A percentile compares a stretch with the other conserved stretches of the same genome.
phyloP scores from a whole-genome alignment of 805 yeast species.

The Candida silvatica region DNA sequence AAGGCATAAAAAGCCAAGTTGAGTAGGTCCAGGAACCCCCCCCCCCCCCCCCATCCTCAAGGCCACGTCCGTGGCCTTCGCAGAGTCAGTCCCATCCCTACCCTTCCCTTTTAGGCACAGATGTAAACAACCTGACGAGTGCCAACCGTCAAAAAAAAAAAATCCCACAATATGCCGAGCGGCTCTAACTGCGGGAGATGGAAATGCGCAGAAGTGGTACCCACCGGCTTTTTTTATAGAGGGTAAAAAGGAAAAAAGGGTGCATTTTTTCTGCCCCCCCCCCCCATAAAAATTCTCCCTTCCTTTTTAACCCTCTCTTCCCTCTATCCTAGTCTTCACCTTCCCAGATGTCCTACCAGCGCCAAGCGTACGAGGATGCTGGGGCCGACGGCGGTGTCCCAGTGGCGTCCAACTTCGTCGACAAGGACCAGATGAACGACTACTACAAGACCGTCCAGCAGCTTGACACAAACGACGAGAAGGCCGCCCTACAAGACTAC shows the following conservation, averaged over 20 bases:
- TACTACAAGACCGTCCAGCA: constrained; percentile 12
- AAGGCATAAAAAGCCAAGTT: not conserved
- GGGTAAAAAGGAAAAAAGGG: not conserved
- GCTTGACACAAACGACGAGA: constrained; percentile 10
- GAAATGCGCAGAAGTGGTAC: not conserved
- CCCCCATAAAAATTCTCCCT: not conserved
- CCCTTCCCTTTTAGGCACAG: no score
- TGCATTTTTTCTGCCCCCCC: not conserved
- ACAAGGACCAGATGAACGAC: constrained; percentile 8
- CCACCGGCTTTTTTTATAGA: not conserved
- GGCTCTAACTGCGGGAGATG: not conserved
- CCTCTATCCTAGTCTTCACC: not conserved
- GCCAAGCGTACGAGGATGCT: not conserved
- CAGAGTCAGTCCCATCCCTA: no score
- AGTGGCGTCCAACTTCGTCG: constrained; percentile 5
- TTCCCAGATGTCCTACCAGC: not conserved
- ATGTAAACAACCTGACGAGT: no score
- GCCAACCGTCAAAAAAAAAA: no score
- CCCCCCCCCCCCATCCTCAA: no score
- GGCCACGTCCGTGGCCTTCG: no score
- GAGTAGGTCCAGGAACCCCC: no score
- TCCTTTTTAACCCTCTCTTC: not conserved
- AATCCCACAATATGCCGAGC: no score
- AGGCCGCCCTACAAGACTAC: no score
- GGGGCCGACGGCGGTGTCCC: not conserved